Evolutionary conservation across 352 stramenopile genomes (phyloP).

Genomic region (Blastocystis sp.): DNA sequence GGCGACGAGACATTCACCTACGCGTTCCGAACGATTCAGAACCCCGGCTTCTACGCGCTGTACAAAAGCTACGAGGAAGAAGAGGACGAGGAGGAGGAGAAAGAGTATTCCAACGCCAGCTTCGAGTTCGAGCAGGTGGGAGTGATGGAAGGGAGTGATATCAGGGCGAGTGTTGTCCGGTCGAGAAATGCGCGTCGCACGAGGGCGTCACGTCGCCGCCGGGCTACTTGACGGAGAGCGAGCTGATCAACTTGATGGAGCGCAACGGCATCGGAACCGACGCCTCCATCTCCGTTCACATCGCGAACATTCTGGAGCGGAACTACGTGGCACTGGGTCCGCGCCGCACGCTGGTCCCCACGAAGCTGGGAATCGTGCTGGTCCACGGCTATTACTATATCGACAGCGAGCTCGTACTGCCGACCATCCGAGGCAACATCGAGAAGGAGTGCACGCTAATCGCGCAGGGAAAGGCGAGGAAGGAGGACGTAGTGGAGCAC

Average conservation of each 20-base stretch:
- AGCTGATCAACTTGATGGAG: slow-evolving; percentile 70
- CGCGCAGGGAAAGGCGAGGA: slow-evolving; percentile 61
- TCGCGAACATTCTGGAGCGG: slow-evolving; percentile 68
- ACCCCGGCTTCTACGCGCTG: slow-evolving; percentile 50
- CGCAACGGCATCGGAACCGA: slow-evolving; percentile 69
- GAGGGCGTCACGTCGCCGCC: slow-evolving; percentile 41
- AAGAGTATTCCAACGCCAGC: background rate
- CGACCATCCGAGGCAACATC: slow-evolving; percentile 63
- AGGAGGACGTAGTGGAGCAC: slow-evolving; percentile 58
- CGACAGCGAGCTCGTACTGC: slow-evolving; percentile 64
- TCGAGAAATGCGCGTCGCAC: background rate
- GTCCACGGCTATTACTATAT: slow-evolving; percentile 65
- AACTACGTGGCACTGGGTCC: slow-evolving; percentile 66
- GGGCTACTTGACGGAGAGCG: slow-evolving; percentile 66
- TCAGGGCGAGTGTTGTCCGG: background rate
- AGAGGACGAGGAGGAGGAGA: slow-evolving; percentile 7
- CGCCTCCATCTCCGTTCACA: slow-evolving; percentile 68
- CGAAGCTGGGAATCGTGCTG: slow-evolving; percentile 65
- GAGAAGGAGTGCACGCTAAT: slow-evolving; percentile 66
- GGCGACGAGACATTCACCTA: slow-evolving; percentile 67
- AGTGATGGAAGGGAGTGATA: background rate
- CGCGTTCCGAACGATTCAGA: slow-evolving; percentile 66
- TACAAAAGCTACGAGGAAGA: background rate
- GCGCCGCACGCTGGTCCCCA: slow-evolving; percentile 64
- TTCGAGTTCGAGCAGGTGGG: background rate